A percentile compares a stretch with the other conserved stretches of the same genome.
Evolutionary conservation across 495 filamentous ascomycete species (phyloP).

Genomic region (Penicillium nucicola): DNA sequence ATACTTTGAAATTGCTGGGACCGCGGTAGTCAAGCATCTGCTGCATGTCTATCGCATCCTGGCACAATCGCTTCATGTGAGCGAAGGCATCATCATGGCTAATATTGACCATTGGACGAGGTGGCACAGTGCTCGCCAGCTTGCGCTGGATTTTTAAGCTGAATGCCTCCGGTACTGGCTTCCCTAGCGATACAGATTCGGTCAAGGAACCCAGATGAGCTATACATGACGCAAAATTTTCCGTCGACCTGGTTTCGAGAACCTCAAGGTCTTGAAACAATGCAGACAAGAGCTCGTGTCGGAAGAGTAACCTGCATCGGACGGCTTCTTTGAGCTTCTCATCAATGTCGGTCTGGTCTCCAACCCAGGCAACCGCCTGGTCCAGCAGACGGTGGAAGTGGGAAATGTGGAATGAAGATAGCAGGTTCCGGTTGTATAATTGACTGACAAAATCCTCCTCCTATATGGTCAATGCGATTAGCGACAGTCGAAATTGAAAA

Average conservation of each 20-base stretch:
- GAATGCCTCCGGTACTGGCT: constrained; percentile 70
- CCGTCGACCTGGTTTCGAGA: constrained; percentile 33
- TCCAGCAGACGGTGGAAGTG: constrained; percentile 59
- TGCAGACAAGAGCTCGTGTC: constrained; percentile 57
- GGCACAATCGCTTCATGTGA: constrained; percentile 67
- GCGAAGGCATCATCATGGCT: constrained; percentile 66
- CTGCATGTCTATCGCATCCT: constrained; percentile 67
- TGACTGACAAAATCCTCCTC: constrained; percentile 96
- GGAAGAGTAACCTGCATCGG: constrained; percentile 57
- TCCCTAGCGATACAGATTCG: constrained; percentile 58
- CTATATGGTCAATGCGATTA: constrained; percentile 34
- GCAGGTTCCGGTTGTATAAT: constrained; percentile 74
- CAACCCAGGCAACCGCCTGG: constrained; percentile 54
- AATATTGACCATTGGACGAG: constrained; percentile 80
- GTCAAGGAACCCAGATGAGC: constrained; percentile 48
- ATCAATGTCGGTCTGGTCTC: constrained; percentile 44
- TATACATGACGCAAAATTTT: constrained; percentile 42
- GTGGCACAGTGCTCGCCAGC: constrained; percentile 88
- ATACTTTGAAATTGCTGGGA: constrained; percentile 58
- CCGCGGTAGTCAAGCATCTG: constrained; percentile 66
- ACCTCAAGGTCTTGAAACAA: constrained; percentile 45
- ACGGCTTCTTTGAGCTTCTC: constrained; percentile 58
- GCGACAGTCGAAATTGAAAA: background rate
- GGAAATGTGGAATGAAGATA: constrained; percentile 57
- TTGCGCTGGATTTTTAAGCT: constrained; percentile 86